Conservation (phyloP, 169 alveolate species). For the Plasmodium relictum region DNA sequence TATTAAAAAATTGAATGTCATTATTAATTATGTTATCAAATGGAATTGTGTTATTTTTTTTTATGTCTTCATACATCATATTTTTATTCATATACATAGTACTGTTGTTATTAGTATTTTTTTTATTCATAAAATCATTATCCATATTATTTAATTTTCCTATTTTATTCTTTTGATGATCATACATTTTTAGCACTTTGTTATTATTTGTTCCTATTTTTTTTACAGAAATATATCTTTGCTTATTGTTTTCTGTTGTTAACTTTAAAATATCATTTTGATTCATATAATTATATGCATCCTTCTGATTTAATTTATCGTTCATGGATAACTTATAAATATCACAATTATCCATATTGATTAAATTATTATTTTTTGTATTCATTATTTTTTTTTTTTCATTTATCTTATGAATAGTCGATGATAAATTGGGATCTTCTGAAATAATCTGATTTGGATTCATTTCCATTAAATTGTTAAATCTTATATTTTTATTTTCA, state of each 20-base stretch:
- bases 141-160: constrained; percentile 17
- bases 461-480: constrained; percentile 25
- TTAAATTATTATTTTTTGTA: constrained; percentile 9
- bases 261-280: constrained; percentile 22
- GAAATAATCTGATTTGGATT: constrained; percentile 11
- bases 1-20: constrained; percentile 17
- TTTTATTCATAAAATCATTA: constrained; percentile 6
- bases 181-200: constrained; percentile 9
- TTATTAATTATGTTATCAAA: constrained; percentile 29
- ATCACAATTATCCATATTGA: constrained; percentile 9
- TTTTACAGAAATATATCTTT: constrained; percentile 11
- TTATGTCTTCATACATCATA: constrained; percentile 23
- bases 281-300: constrained; percentile 17
- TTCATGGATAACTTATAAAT: constrained; percentile 26
- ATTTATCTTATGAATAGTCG: constrained; percentile 9
- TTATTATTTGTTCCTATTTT: neutral
- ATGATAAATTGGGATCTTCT: constrained; percentile 15
- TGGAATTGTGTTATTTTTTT: constrained; percentile 22
- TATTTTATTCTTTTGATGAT: constrained; percentile 12
- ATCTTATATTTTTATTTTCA: constrained; percentile 42
- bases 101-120: constrained; percentile 16
- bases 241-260: constrained; percentile 23
- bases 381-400: constrained; percentile 20
- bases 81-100: constrained; percentile 18
- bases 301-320: constrained; percentile 40